Evolutionary conservation across 2,329 filamentous ascomycete species (phyloP).

Genomic region (Neonectria ditissima): DNA sequence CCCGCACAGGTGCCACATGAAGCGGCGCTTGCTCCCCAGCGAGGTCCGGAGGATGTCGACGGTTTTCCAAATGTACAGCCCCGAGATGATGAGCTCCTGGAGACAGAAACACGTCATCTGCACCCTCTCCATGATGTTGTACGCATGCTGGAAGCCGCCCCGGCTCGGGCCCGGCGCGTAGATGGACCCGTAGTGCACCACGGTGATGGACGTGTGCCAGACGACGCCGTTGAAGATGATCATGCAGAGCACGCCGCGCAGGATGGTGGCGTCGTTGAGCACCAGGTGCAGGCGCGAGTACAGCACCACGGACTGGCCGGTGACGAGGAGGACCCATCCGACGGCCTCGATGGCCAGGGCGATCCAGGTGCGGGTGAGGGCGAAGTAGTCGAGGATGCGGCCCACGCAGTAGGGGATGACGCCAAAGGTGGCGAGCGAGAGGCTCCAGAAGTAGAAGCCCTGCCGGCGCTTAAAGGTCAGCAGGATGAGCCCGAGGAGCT

Average conservation of each 20-base stretch:
- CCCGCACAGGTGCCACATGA: constrained; percentile 36
- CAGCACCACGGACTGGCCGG: constrained; percentile 69
- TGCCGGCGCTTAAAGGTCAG: constrained; percentile 46
- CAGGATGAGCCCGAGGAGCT: constrained; percentile 49
- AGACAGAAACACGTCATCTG: constrained; percentile 22
- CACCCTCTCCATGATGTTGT: constrained; percentile 48
- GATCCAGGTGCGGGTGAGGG: constrained; percentile 22
- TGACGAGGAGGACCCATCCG: constrained; percentile 61
- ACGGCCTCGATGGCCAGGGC: constrained; percentile 37
- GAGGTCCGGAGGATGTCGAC: constrained; percentile 26
- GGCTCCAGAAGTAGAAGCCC: constrained; percentile 55
- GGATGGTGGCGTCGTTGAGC: constrained; percentile 59
- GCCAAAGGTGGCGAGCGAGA: constrained; percentile 49
- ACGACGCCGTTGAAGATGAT: constrained; percentile 66
- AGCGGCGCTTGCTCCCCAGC: constrained; percentile 23
- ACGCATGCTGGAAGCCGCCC: constrained; percentile 16
- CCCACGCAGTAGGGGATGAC: constrained; percentile 55
- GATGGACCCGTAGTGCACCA: constrained; percentile 66
- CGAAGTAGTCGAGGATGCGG: constrained; percentile 57
- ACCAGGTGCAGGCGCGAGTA: constrained; percentile 73
- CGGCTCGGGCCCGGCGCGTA: constrained; percentile 27
- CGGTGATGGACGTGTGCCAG: constrained; percentile 65
- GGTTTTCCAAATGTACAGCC: constrained; percentile 19
- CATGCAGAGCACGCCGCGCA: constrained; percentile 65
- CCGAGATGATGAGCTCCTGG: constrained; percentile 21